Base-by-base conservation (phyloP, 2,329 filamentous ascomycete genomes). In the Colletotrichum lini region DNA sequence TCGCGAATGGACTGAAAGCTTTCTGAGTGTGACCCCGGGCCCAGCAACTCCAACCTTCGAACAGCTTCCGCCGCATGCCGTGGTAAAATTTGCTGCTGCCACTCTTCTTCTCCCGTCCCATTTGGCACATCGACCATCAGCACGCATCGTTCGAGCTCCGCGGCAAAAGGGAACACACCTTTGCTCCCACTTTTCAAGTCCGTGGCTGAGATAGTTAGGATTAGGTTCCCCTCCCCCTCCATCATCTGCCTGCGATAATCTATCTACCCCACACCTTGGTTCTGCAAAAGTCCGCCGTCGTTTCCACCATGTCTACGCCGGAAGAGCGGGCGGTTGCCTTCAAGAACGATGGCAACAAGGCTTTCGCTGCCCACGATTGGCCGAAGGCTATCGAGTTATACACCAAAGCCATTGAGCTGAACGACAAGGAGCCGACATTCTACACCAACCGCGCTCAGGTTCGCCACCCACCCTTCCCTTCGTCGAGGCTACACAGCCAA, bases 401-500 rank as follows among this genome's bases (percentile, higher is more conserved):
- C 82, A 91, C 90, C 66, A 89, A 97, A 83, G 96, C 96, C 35
- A 98, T 99, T 79, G 91, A 93, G 72, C 84, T 94, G 76, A 92
- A 98, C 83, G 90, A 92, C 79, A 87, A 93, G 76, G 93, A 98
- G 78, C 93, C 95, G 8, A 93, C 95, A 0, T 98, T 95, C 84
- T 98, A 91, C 84, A 95, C 94, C 77, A 99, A 99, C 84, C 89
- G 96, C 80, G 96, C 96, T 23, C 96, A 98, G 89, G 96, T 98
- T 82, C 64, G 67, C 58, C 47, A 58, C 52, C 62, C 47, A 38
- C 35, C 56, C n/a, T 54, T 62, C 47, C 38, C 66, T 64, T 44
- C 63, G 57, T 64, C 47, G 26, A 63, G 38, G 38, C 58, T 54
- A 45, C 40, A 30, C 21, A 26, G 56, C 16, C 16, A 38, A 49